phyloP scores from a whole-genome alignment of 75 land plant genomes.

The Selaginella moellendorffii region DNA sequence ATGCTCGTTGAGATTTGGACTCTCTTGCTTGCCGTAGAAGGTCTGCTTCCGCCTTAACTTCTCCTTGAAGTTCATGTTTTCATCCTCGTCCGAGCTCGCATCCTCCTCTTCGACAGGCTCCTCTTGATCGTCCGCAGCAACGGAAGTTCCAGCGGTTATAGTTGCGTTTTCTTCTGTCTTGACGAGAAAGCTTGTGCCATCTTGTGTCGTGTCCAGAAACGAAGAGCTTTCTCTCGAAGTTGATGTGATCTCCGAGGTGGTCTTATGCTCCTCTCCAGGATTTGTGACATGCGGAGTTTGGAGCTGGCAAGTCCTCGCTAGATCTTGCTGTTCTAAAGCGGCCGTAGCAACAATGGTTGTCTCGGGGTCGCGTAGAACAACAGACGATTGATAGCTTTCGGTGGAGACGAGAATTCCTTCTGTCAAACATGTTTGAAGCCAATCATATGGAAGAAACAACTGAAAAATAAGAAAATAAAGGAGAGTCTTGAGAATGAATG shows the following conservation, averaged over 20 bases:
- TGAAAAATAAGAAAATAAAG: background rate
- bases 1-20: conserved; percentile 2
- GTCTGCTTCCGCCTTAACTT: background rate
- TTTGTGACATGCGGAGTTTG: background rate
- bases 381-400: too few species aligned
- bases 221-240: background rate
- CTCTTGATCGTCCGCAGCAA: background rate
- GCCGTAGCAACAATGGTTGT: too few species aligned
- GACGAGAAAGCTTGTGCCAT: background rate
- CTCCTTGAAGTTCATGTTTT: background rate
- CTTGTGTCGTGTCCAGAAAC: background rate
- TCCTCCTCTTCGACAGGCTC: background rate
- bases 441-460: background rate
- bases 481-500: background rate
- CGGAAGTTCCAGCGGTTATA: background rate
- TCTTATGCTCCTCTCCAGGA: background rate
- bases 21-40: background rate
- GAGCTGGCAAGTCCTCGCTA: background rate
- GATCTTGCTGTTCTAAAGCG: too few species aligned
- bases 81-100: background rate
- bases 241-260: background rate
- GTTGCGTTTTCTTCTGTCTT: background rate
- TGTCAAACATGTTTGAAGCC: background rate
- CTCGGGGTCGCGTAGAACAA: too few species aligned
- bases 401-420: background rate